These are phyloP conservation scores for Fusarium anguioides DNA, from an alignment of 2,329 filamentous ascomycete species.

Conservation along the genomic window DNA sequence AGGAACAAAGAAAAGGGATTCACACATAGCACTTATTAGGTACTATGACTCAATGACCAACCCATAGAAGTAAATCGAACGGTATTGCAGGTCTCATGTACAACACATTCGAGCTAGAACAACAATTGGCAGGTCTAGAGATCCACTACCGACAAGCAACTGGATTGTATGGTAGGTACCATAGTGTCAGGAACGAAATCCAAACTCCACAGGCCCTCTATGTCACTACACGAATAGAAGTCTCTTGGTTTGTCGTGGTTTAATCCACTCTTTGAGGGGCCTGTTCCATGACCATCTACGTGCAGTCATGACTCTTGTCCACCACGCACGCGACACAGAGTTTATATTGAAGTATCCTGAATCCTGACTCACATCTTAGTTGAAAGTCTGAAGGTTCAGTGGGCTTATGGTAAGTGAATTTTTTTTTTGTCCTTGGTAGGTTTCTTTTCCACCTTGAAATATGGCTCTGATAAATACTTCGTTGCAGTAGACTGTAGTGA, in stretches of 20 bases:
- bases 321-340: constrained; percentile 34
- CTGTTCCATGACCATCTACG: constrained; percentile 1
- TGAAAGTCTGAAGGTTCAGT: neutral
- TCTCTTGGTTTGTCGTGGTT: constrained; percentile 36
- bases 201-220: neutral
- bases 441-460: too few species aligned
- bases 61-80: neutral
- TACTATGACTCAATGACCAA: constrained; percentile 6
- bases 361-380: neutral
- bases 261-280: constrained; percentile 17
- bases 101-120: constrained; percentile 1
- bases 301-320: constrained; percentile 6
- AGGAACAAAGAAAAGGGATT: neutral
- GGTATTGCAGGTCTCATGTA: neutral
- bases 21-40: neutral
- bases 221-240: constrained; percentile 31
- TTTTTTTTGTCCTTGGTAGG: too few species aligned
- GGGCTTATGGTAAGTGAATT: neutral
- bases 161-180: neutral
- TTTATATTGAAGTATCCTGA: neutral
- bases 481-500: too few species aligned
- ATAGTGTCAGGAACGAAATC: constrained; percentile 9
- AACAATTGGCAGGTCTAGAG: neutral
- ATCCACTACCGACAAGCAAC: neutral
- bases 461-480: too few species aligned